phyloP scores from a whole-genome alignment of 2,329 filamentous ascomycete species.

The Zasmidium citrigriseum region DNA sequence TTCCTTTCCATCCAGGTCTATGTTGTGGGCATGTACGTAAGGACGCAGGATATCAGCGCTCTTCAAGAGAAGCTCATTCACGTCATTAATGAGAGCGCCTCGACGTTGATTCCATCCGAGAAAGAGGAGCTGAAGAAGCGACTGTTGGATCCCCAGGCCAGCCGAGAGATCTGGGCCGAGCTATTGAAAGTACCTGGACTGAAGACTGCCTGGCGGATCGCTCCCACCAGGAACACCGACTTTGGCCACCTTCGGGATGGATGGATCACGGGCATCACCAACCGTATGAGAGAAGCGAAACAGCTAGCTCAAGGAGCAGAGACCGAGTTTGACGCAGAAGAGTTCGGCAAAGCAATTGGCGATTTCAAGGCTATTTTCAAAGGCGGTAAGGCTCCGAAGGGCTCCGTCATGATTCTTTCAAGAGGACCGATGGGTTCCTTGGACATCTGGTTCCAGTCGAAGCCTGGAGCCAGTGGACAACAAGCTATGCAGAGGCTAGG shows the following conservation, averaged over 20 bases:
- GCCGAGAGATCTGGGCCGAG: slow-evolving; percentile 73
- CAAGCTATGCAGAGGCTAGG: slow-evolving; percentile 62
- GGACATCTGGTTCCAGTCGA: slow-evolving; percentile 65
- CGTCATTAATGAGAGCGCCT: slow-evolving; percentile 74
- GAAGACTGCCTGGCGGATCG: slow-evolving; percentile 78
- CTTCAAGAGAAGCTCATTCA: slow-evolving; percentile 77
- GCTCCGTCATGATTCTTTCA: slow-evolving; percentile 72
- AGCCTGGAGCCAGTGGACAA: slow-evolving; percentile 41
- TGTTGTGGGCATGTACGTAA: slow-evolving; percentile 89
- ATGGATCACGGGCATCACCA: slow-evolving; percentile 82
- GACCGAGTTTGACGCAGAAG: slow-evolving; percentile 66
- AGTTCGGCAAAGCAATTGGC: slow-evolving; percentile 72
- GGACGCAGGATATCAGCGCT: slow-evolving; percentile 76
- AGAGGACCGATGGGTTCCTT: slow-evolving; percentile 67
- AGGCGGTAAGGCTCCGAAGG: slow-evolving; percentile 74
- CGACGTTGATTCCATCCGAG: slow-evolving; percentile 79
- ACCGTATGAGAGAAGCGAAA: slow-evolving; percentile 62
- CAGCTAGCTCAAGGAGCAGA: slow-evolving; percentile 39
- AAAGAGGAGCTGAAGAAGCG: slow-evolving; percentile 70
- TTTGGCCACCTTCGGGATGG: slow-evolving; percentile 91
- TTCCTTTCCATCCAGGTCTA: slow-evolving; percentile 92
- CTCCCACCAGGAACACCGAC: slow-evolving; percentile 91
- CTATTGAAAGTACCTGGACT: slow-evolving; percentile 68
- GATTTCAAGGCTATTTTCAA: slow-evolving; percentile 83
- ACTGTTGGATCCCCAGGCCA: slow-evolving; percentile 68